Evolutionary conservation across 140 eudicot genomes (phyloP).

Genomic region (Stevia rebaudiana): DNA sequence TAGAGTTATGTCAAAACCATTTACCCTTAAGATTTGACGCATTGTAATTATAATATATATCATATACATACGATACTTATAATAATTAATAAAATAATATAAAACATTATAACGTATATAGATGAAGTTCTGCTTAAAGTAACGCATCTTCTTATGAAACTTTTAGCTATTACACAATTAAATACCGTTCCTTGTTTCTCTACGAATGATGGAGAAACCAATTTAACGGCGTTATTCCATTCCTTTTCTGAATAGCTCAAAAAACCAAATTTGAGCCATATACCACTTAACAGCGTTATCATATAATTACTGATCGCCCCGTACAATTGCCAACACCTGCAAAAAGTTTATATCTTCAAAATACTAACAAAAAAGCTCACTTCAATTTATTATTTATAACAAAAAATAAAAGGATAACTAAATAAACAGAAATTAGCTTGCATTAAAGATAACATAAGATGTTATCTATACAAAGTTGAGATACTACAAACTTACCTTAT

Average conservation of each 20-base stretch:
- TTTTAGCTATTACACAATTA: neutral
- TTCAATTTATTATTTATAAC: neutral
- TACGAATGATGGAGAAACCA: slow-evolving; percentile 16
- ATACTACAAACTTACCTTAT: slow-evolving; percentile 30
- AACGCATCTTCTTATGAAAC: neutral
- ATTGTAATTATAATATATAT: too few relatives aligned
- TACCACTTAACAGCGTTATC: slow-evolving; percentile 5
- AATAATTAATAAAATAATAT: too few relatives aligned
- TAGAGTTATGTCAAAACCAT: too few relatives aligned
- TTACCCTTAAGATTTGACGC: too few relatives aligned
- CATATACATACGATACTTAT: too few relatives aligned
- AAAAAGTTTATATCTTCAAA: slow-evolving; percentile 2
- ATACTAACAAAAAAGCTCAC: neutral
- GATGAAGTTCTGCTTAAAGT: too few relatives aligned
- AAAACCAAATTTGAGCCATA: neutral
- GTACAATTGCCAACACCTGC: slow-evolving; percentile 41
- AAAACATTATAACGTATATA: too few relatives aligned
- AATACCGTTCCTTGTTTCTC: slow-evolving; percentile 8
- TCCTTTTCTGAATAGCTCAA: slow-evolving; percentile 1
- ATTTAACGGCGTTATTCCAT: neutral
- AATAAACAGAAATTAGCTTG: neutral
- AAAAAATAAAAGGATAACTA: neutral
- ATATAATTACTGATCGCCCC: slow-evolving; percentile 29
- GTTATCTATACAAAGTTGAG: neutral
- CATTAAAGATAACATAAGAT: neutral